Conservation (phyloP, 1,284 basidiomycete species). For the Somion occarium region DNA sequence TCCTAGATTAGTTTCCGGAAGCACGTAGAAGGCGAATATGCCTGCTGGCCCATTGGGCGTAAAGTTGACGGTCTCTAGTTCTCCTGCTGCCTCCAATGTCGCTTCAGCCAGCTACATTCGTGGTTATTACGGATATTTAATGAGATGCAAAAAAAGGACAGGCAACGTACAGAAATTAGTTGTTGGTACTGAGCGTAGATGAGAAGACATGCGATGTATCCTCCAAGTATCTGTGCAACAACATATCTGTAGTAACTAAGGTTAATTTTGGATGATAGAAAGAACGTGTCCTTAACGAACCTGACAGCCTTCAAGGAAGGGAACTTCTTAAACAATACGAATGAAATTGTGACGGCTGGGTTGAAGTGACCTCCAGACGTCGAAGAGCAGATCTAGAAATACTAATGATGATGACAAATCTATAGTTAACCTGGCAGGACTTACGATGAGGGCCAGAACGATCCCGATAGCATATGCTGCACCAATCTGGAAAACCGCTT, state of each 20-base stretch:
- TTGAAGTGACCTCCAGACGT: constrained; percentile 66
- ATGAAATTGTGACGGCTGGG: constrained; percentile 54
- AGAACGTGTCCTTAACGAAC: constrained; percentile 7
- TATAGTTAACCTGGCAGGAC: constrained; percentile 6
- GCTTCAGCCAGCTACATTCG: constrained; percentile 28
- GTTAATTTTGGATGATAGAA: background rate
- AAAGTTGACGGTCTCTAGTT: constrained; percentile 41
- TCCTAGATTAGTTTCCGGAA: constrained; percentile 45
- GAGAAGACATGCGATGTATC: constrained; percentile 53
- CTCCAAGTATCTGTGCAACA: constrained; percentile 55
- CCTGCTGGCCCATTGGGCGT: constrained; percentile 59
- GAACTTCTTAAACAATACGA: constrained; percentile 50
- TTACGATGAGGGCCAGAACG: constrained; percentile 45
- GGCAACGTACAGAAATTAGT: constrained; percentile 33
- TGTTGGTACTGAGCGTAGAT: constrained; percentile 59
- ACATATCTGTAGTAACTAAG: constrained; percentile 43
- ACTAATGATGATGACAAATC: background rate
- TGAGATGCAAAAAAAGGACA: background rate
- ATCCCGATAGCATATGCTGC: constrained; percentile 62
- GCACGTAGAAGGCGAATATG: constrained; percentile 51
- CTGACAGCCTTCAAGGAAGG: constrained; percentile 30
- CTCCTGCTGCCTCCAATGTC: constrained; percentile 37
- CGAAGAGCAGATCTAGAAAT: constrained; percentile 33
- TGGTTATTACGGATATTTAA: constrained; percentile 11
- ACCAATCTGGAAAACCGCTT: constrained; percentile 59